A percentile compares a stretch with the other conserved stretches of the same genome.
phyloP scores from a whole-genome alignment of 176 grass and related monocot genomes.

The Oryza rufipogon region DNA sequence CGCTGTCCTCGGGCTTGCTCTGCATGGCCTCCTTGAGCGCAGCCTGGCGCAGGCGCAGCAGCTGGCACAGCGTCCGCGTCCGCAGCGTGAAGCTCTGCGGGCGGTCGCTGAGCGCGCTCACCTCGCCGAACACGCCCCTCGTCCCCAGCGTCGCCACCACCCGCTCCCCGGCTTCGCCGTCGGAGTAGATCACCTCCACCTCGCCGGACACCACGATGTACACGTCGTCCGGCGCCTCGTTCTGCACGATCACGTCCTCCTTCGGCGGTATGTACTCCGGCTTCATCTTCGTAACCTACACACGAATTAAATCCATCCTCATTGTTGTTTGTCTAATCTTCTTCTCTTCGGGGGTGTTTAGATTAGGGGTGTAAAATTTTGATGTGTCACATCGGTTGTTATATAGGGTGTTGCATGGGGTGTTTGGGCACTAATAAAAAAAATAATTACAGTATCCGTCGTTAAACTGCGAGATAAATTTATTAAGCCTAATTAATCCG shows the following conservation, averaged over 20 bases:
- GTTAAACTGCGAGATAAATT: too few relatives aligned
- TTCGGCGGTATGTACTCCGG: conserved; percentile 88
- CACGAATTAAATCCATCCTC: neutral
- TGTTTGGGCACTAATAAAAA: too few relatives aligned
- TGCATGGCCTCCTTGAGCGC: conserved; percentile 90
- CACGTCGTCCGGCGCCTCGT: conserved; percentile 84
- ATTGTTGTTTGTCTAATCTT: neutral
- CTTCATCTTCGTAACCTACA: conserved; percentile 73
- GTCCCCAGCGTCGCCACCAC: conserved; percentile 49
- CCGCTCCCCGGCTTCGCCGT: conserved; percentile 43
- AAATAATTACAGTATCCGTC: too few relatives aligned
- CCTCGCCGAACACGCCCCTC: conserved; percentile 77
- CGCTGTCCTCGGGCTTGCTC: conserved; percentile 71
- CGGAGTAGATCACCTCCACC: conserved; percentile 56
- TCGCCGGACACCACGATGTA: conserved; percentile 83
- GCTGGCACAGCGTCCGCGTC: conserved; percentile 82
- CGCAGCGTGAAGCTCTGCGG: conserved; percentile 79
- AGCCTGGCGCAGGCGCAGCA: conserved; percentile 78
- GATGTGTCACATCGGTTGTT: too few relatives aligned
- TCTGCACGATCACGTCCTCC: conserved; percentile 90
- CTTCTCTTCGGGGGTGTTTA: too few relatives aligned
- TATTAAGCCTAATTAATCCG: too few relatives aligned
- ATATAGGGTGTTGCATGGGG: too few relatives aligned
- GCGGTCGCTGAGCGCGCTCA: conserved; percentile 67
- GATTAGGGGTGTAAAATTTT: too few relatives aligned